Evolutionary conservation across 2,329 filamentous ascomycete species (phyloP).

Genomic region (Thyridium curvatum): DNA sequence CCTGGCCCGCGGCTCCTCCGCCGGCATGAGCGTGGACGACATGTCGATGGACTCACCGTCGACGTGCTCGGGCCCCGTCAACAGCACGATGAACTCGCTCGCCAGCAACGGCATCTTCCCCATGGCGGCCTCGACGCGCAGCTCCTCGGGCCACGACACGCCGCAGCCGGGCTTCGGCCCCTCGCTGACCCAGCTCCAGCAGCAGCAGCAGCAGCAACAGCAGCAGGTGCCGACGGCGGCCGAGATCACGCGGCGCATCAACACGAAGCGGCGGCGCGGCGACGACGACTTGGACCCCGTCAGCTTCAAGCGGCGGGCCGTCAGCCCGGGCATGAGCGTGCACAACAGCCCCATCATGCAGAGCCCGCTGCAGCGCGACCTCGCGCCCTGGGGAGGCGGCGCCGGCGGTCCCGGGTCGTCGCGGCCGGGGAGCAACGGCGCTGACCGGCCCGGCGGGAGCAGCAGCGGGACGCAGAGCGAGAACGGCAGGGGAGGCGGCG

Average conservation of each 20-base stretch:
- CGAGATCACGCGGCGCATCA: slow-evolving; percentile 72
- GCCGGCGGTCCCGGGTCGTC: too few species aligned
- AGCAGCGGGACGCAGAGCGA: slow-evolving; percentile 41
- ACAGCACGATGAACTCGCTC: slow-evolving; percentile 3
- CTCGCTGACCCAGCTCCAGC: slow-evolving; percentile 2
- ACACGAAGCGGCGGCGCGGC: slow-evolving; percentile 68
- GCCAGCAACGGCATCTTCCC: slow-evolving; percentile 13
- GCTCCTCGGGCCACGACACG: slow-evolving; percentile 27
- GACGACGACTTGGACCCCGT: slow-evolving; percentile 88
- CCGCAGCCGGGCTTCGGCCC: slow-evolving; percentile 19
- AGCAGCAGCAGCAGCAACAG: slow-evolving; percentile 1
- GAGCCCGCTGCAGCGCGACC: slow-evolving; percentile 70
- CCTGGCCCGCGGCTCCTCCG: slow-evolving; percentile 52
- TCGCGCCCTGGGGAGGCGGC: slow-evolving; percentile 56
- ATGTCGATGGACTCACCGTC: slow-evolving; percentile 66
- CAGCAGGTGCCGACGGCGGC: slow-evolving; percentile 49
- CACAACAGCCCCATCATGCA: slow-evolving; percentile 87
- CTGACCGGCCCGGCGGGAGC: slow-evolving; percentile 40
- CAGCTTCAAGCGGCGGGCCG: slow-evolving; percentile 84
- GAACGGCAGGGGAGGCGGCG: slow-evolving; percentile 27
- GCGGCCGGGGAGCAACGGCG: slow-evolving; percentile 56
- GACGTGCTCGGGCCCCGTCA: slow-evolving; percentile 9
- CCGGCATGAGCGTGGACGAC: slow-evolving; percentile 59
- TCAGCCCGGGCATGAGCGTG: slow-evolving; percentile 84
- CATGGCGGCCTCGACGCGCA: slow-evolving; percentile 19